Evolutionary conservation across 768 basidiomycete species (phyloP).

Genomic region (Wakefieldia striispora): DNA sequence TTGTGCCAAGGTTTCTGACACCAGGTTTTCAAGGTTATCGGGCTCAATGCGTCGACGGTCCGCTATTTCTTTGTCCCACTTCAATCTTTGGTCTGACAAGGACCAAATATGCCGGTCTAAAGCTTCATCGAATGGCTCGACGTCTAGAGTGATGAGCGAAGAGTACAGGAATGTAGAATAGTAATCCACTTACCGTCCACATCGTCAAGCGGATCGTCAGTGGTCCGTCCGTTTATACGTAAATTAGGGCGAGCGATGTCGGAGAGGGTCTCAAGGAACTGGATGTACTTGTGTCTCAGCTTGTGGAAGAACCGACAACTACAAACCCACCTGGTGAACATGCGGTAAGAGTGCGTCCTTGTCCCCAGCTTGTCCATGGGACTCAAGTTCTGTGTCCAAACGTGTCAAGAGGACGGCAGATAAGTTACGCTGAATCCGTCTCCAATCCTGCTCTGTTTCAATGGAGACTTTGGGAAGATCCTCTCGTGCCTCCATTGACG

Average conservation of each 20-base stretch:
- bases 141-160: constrained; percentile 39
- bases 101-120: constrained; percentile 84
- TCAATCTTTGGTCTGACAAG: constrained; percentile 67
- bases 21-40: constrained; percentile 42
- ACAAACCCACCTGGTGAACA: constrained; percentile 44
- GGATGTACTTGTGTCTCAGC: background rate
- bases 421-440: constrained; percentile 55
- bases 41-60: constrained; percentile 65
- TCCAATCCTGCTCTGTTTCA: constrained; percentile 66
- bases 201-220: constrained; percentile 58
- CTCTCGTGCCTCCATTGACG: constrained; percentile 34
- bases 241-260: constrained; percentile 66
- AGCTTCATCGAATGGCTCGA: constrained; percentile 83
- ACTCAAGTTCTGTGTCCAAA: constrained; percentile 47
- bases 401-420: constrained; percentile 41
- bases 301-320: background rate
- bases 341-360: constrained; percentile 49
- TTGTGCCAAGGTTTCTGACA: constrained; percentile 38
- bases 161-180: background rate
- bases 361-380: constrained; percentile 40
- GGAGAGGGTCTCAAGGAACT: constrained; percentile 67
- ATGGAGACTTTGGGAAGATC: constrained; percentile 57
- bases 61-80: constrained; percentile 73
- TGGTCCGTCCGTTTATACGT: constrained; percentile 76
- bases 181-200: constrained; percentile 45